phyloP scores from a whole-genome alignment of 345 rosid genomes.

The Arabis alpina region DNA sequence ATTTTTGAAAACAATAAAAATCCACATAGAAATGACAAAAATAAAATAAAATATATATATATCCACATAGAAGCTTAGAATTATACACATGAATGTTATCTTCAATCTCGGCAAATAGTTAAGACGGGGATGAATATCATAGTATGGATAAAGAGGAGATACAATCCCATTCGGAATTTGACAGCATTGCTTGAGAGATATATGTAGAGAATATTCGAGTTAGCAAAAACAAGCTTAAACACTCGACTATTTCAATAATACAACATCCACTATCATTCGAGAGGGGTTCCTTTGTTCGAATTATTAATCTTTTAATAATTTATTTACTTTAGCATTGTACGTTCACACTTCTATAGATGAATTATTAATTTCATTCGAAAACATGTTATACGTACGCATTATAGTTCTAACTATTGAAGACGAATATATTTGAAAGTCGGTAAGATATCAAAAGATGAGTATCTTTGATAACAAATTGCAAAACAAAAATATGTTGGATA shows the following conservation, averaged over 20 bases:
- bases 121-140: neutral
- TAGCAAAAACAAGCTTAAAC: constrained; percentile 23
- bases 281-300: constrained; percentile 16
- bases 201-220: constrained; percentile 21
- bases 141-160: constrained; percentile 19
- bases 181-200: constrained; percentile 6
- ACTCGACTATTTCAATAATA: constrained; percentile 21
- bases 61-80: no score
- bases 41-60: no score
- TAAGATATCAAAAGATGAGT: neutral
- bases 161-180: neutral
- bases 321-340: constrained; percentile 1
- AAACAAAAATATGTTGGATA: neutral
- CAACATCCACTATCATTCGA: constrained; percentile 8
- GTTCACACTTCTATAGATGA: constrained; percentile 5
- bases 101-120: neutral
- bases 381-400: neutral
- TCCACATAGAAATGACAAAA: no score
- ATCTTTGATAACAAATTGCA: neutral
- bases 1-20: no score
- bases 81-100: no score
- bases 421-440: neutral
- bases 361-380: neutral
- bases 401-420: neutral
- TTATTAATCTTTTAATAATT: neutral